Conservation (phyloP, 2,329 filamentous ascomycete genomes). For the Phyllosticta citrichinensis region DNA sequence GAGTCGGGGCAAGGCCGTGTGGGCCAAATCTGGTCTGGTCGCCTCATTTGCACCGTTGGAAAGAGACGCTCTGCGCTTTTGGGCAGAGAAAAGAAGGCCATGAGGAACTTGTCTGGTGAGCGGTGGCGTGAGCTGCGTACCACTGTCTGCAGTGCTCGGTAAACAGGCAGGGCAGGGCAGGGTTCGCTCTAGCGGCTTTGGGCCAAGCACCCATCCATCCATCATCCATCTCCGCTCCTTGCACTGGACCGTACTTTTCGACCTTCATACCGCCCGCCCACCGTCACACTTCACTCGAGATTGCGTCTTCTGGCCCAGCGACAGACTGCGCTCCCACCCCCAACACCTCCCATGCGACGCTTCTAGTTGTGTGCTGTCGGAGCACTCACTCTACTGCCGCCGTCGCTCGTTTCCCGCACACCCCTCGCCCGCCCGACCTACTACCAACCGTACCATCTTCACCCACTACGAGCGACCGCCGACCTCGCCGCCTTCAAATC, state of each 20-base stretch:
- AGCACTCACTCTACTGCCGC: slow-evolving; percentile 7
- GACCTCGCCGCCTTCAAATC: not conserved
- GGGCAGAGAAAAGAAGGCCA: not conserved
- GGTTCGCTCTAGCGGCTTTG: slow-evolving; percentile 8
- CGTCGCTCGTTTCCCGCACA: not conserved
- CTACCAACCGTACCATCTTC: not conserved
- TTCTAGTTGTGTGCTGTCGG: slow-evolving; percentile 5
- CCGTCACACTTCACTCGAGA: slow-evolving; percentile 1
- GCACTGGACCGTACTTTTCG: slow-evolving; percentile 2
- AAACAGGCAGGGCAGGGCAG: not conserved
- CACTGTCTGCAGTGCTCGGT: not conserved
- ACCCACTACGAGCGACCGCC: not conserved
- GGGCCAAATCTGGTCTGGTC: not conserved
- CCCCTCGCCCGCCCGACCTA: not conserved
- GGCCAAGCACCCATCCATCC: slow-evolving; percentile 7
- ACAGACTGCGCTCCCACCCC: not conserved
- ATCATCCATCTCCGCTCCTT: slow-evolving; percentile 10
- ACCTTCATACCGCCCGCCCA: not conserved
- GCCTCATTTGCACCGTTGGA: not conserved
- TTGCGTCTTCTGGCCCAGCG: not conserved
- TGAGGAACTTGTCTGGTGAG: not conserved
- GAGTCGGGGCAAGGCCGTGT: not conserved
- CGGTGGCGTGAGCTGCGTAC: slow-evolving; percentile 9
- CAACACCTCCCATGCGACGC: not conserved
- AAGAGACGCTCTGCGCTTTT: not conserved